Base-by-base conservation (phyloP, 192 early-diverging fungal species). In the Physocladia obscura region DNA sequence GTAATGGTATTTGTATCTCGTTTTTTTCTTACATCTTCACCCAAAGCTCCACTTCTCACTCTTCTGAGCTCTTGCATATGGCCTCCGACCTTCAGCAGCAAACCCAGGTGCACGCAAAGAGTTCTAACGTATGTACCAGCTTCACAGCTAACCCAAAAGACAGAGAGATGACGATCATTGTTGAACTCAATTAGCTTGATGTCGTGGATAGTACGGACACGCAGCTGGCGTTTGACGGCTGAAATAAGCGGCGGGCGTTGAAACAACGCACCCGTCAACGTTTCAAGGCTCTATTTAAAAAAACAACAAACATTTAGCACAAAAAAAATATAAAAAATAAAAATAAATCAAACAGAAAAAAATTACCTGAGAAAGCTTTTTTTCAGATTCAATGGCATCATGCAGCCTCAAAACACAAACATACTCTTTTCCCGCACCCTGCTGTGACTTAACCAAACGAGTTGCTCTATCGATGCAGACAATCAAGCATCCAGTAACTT, bases 91-190 rank as follows among this genome's bases (percentile, higher is more conserved):
- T 92, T 93, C 52, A 99, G 83, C 58, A 99, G 79, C 8, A 99
- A 83, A 71, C 97, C 97, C 79, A 99, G 77, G 77, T 99, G 97
- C 31, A 98, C 95, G 77, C 97, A 99, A 58, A 99, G 79, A n/a
- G 97, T 99, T 84, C 97, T 92, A 79, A 99, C 95, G 76, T 99
- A 99, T 15, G 97, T 99, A 64, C 97, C 97, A 56, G 97, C 97
- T 86, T 99, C 97, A 81, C 97, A 99, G 59, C 84, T 89, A 38
- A 93, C 95, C 95, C 95, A 98, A 83, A 99, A 98, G 30, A 97
- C 93, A 64, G 86, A 92, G 80, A 99, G 80, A 73, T 99, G 92
- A 49, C 94, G 89, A 73, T 97, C 94, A 62, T 97, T 94, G 82
- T 99, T 93, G 59, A 94, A 99, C 82, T 99, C 97, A 48, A 93